phyloP scores from a whole-genome alignment of 768 basidiomycete genomes.

The Omphalotus guepiniiformis region DNA sequence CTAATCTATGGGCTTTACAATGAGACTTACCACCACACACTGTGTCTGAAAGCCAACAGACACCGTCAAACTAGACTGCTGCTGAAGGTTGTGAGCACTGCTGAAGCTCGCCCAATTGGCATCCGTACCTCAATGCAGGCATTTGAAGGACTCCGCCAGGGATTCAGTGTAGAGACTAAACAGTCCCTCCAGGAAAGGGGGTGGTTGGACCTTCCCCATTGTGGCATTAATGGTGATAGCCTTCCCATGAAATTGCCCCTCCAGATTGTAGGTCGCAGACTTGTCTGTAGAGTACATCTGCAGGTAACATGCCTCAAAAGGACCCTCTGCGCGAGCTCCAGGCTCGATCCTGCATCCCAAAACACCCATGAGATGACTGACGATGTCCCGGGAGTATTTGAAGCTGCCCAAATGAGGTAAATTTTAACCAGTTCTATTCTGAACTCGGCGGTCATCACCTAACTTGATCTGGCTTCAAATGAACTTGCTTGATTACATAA shows the following conservation, averaged over 20 bases:
- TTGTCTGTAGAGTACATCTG: slow-evolving; percentile 33
- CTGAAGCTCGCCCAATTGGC: slow-evolving; percentile 11
- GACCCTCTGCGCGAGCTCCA: slow-evolving; percentile 15
- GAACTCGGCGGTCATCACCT: too few relatives aligned
- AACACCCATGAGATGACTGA: slow-evolving; percentile 23
- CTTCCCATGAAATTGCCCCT: slow-evolving; percentile 18
- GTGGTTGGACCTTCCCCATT: slow-evolving; percentile 9
- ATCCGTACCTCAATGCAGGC: slow-evolving; percentile 27
- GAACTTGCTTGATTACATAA: too few relatives aligned
- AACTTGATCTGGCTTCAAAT: too few relatives aligned
- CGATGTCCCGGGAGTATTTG: slow-evolving; percentile 22
- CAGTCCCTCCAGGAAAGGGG: slow-evolving; percentile 12
- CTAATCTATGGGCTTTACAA: too few relatives aligned
- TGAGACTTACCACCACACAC: slow-evolving; percentile 16
- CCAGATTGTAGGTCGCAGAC: slow-evolving; percentile 18
- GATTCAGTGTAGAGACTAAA: slow-evolving; percentile 20
- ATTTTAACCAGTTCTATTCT: too few relatives aligned
- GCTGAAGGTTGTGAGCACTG: slow-evolving; percentile 7
- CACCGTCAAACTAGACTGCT: background rate
- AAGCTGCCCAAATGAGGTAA: slow-evolving; percentile 17
- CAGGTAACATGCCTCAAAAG: slow-evolving; percentile 17
- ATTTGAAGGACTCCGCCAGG: slow-evolving; percentile 11
- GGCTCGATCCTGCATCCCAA: slow-evolving; percentile 27
- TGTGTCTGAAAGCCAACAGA: slow-evolving; percentile 13
- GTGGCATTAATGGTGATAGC: slow-evolving; percentile 15